Base-by-base conservation (phyloP, 257 asterid species). In the Petunia secreta region DNA sequence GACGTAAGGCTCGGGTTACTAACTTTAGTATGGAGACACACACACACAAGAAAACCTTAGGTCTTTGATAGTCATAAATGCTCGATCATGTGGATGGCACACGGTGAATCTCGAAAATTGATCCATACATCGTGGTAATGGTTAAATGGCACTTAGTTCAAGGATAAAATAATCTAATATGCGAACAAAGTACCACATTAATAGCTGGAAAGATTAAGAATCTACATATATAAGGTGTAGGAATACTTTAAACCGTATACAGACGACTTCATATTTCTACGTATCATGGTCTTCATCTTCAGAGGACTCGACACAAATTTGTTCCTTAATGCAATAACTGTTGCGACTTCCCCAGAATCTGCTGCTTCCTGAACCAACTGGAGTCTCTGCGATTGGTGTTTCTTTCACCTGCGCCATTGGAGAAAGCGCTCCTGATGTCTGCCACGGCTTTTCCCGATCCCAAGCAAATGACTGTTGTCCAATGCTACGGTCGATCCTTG, bases 381-480 rank as follows among this genome's bases (percentile, higher is more conserved):
- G 97, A 38, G 97, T 92, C 57, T 81, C 79, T 1, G 87, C 15
- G 4, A 82, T 36, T 3, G 81, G 74, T 39, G 39, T 63, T 78
- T 88, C 90, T 52, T 84, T 83, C 66, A 63, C 68, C 71, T 86
- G 90, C 50, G 89, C 86, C 81, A 83, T n/a, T 36, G 99, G 97
- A 79, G 99, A 93, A 71, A 85, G 83, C 69, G 80, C 85, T 77
- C 91, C 90, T 3, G 97, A 85, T 8, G 91, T 85, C 50, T 90
- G 82, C 97, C 97, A 91, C 36, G 91, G 87, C 74, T 89, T 89
- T 57, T 91, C 90, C 44, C 94, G 96, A 44, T 94, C 98, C 99
- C 97, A 90, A 25, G 90, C 91, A 50, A 86, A 88, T 11, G 93
- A 91, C 60, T 90, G 93, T 50, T 96, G 85, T 2, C 97, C 96